A percentile compares a stretch with the other conserved stretches of the same genome.
phyloP scores from a whole-genome alignment of 164 flowering plant genomes.

The Nelumbo lutea region DNA sequence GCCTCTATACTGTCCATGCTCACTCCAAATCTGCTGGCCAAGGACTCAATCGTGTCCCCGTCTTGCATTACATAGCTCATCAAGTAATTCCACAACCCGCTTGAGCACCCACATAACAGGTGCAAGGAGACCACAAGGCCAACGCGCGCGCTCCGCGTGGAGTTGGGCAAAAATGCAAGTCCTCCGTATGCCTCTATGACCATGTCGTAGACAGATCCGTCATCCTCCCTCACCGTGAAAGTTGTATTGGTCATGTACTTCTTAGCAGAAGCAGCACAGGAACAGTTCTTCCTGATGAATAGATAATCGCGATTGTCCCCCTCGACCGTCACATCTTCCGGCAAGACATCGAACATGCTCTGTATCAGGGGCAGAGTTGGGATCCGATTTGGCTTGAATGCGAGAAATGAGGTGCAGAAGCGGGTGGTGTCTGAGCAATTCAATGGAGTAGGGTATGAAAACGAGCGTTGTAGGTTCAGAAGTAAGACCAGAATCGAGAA shows the following conservation, averaged over 20 bases:
- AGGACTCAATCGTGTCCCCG: slow-evolving; percentile 59
- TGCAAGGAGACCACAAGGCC: slow-evolving; percentile 75
- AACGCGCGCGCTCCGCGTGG: slow-evolving; percentile 36
- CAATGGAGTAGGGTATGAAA: slow-evolving; percentile 40
- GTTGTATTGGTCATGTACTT: slow-evolving; percentile 68
- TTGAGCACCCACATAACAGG: slow-evolving; percentile 86
- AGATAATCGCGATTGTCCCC: slow-evolving; percentile 32
- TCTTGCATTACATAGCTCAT: slow-evolving; percentile 83
- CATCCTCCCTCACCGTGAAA: slow-evolving; percentile 48
- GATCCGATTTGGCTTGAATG: slow-evolving; percentile 47
- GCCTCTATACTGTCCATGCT: slow-evolving; percentile 88
- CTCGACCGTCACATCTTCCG: slow-evolving; percentile 51
- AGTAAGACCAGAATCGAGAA: slow-evolving; percentile 18
- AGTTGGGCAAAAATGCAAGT: slow-evolving; percentile 47
- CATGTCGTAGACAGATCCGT: slow-evolving; percentile 47
- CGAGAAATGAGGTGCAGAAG: slow-evolving; percentile 73
- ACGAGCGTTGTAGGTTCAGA: slow-evolving; percentile 1
- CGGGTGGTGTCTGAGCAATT: slow-evolving; percentile 71
- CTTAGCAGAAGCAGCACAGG: slow-evolving; percentile 41
- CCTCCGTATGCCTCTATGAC: slow-evolving; percentile 58
- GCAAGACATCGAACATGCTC: slow-evolving; percentile 83
- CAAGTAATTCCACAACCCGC: slow-evolving; percentile 89
- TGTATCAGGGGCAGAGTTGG: slow-evolving; percentile 49
- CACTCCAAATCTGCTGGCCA: slow-evolving; percentile 90
- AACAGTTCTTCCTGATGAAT: slow-evolving; percentile 73